Conservation (phyloP, 176 grass and related monocot genomes). For the Ensete ventricosum region DNA sequence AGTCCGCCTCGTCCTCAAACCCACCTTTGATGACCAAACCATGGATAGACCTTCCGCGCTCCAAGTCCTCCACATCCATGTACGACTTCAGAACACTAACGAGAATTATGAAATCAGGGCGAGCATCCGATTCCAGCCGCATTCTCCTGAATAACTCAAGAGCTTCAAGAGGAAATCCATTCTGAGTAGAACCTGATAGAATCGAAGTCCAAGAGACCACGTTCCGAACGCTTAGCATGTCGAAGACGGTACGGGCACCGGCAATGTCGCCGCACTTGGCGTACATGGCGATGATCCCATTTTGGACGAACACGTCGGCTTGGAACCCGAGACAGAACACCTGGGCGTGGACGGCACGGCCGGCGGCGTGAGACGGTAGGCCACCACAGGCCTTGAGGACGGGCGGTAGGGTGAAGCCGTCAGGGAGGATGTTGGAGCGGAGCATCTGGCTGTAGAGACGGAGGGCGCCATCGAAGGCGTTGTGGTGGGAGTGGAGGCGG, state of each 20-base stretch:
- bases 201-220: conserved; percentile 59
- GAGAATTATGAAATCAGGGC: conserved; percentile 43
- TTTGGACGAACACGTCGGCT: conserved; percentile 37
- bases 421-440: conserved; percentile 23
- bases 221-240: conserved; percentile 30
- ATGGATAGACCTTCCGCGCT: conserved; percentile 28
- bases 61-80: conserved; percentile 42
- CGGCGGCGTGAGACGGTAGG: conserved; percentile 9
- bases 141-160: conserved; percentile 32
- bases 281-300: conserved; percentile 44
- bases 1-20: conserved; percentile 40
- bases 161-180: conserved; percentile 29
- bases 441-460: conserved; percentile 14
- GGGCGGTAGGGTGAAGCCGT: conserved; percentile 29
- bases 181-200: conserved; percentile 46
- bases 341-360: conserved; percentile 40
- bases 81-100: conserved; percentile 52
- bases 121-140: conserved; percentile 10
- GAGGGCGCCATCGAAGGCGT: conserved; percentile 3
- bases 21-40: conserved; percentile 45
- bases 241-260: conserved; percentile 29
- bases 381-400: conserved; percentile 29
- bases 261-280: conserved; percentile 21
- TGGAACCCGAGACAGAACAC: conserved; percentile 24
- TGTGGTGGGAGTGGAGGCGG: conserved; percentile 16